These are phyloP conservation scores for Coprinopsis marcescibilis DNA, from an alignment of 768 basidiomycete genomes.

Conservation along the genomic window DNA sequence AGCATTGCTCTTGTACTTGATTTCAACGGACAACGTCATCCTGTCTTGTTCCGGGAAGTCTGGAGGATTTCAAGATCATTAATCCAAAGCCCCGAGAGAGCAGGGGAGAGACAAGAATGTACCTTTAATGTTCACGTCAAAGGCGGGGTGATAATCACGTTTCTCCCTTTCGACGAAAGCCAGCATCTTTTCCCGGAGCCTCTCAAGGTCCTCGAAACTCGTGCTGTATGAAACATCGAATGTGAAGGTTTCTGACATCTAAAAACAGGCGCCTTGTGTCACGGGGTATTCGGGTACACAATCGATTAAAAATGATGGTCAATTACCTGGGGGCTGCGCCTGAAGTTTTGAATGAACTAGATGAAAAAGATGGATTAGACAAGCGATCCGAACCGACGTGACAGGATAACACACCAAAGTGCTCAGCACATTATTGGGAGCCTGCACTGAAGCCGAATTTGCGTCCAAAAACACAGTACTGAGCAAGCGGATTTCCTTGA, in stretches of 20 bases:
- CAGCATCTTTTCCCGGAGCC: slow-evolving; percentile 73
- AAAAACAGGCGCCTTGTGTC: background rate
- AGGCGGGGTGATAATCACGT: slow-evolving; percentile 69
- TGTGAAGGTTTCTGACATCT: slow-evolving; percentile 75
- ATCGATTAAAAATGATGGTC: background rate
- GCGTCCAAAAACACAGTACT: slow-evolving; percentile 68
- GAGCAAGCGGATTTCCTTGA: slow-evolving; percentile 83
- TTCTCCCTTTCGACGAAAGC: slow-evolving; percentile 63
- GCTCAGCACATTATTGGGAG: slow-evolving; percentile 61
- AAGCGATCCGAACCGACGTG: background rate
- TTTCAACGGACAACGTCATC: slow-evolving; percentile 71
- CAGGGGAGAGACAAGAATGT: slow-evolving; percentile 8
- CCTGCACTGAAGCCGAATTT: slow-evolving; percentile 58
- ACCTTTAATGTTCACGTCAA: slow-evolving; percentile 72
- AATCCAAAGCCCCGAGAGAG: background rate
- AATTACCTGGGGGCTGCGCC: slow-evolving; percentile 61
- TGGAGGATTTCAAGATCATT: background rate
- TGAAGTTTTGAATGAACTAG: slow-evolving; percentile 67
- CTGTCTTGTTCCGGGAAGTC: slow-evolving; percentile 80
- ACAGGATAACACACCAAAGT: slow-evolving; percentile 33
- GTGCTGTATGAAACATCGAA: slow-evolving; percentile 80
- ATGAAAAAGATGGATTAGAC: slow-evolving; percentile 1
- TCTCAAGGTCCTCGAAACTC: slow-evolving; percentile 76
- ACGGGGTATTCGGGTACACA: background rate
- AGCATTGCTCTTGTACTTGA: slow-evolving; percentile 86